A percentile compares a stretch with the other conserved stretches of the same genome.
These are phyloP conservation scores for Astrothelium subdiscretum DNA, from an alignment of 495 filamentous ascomycete species.

Conservation along the genomic window DNA sequence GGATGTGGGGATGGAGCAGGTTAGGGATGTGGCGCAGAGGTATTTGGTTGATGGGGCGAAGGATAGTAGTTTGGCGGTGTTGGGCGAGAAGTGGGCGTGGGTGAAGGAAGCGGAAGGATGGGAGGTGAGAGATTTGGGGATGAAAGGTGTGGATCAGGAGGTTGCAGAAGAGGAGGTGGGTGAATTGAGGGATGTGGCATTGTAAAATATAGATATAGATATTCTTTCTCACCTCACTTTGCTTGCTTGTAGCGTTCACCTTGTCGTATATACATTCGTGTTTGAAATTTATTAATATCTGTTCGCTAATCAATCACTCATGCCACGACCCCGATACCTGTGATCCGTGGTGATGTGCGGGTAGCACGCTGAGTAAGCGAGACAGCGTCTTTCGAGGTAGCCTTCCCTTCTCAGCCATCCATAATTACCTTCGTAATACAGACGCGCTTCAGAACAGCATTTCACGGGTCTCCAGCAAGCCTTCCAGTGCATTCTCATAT, in stretches of 20 bases:
- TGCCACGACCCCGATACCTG: too few relatives aligned
- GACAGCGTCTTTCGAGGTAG: neutral
- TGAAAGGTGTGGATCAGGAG: conserved; percentile 13
- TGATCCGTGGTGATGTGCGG: neutral
- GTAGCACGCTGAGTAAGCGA: neutral
- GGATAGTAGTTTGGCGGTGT: conserved; percentile 50
- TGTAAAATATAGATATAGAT: neutral
- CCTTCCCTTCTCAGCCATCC: neutral
- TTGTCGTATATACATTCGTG: neutral
- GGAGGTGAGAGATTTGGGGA: conserved; percentile 35
- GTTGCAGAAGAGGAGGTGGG: neutral
- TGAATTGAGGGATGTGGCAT: neutral
- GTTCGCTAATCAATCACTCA: too few relatives aligned
- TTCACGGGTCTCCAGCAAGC: neutral
- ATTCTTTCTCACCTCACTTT: neutral
- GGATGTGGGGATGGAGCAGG: conserved; percentile 72
- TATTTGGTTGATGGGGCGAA: conserved; percentile 62
- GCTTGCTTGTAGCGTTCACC: neutral
- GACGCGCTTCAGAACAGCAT: conserved; percentile 2
- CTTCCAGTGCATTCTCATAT: neutral
- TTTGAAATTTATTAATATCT: neutral
- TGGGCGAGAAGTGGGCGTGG: conserved; percentile 81
- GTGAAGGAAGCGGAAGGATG: conserved; percentile 38
- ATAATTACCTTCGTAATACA: neutral
- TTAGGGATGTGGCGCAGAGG: conserved; percentile 67